Conservation (phyloP, 202 grass and related monocot genomes). For the Elaeis oleifera region DNA sequence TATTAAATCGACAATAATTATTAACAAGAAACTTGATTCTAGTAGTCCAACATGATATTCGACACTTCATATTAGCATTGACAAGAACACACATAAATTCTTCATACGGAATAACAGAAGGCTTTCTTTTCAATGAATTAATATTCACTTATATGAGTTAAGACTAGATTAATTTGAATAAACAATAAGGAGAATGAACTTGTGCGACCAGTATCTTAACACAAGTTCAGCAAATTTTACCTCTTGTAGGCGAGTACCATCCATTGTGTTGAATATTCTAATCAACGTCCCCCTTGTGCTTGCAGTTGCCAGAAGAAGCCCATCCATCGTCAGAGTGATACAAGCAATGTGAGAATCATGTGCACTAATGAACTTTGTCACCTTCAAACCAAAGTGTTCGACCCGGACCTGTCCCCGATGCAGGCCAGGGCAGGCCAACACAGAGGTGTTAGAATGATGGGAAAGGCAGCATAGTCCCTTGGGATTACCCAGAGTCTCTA, state of each 20-base stretch:
- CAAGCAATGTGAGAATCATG: constrained; percentile 91
- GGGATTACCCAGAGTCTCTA: constrained; percentile 17
- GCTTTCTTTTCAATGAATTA: too few relatives aligned
- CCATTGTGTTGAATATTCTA: constrained; percentile 97
- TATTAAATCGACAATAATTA: too few relatives aligned
- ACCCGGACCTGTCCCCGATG: constrained; percentile 61
- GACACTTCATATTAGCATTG: too few relatives aligned
- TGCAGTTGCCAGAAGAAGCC: constrained; percentile 74
- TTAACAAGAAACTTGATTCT: too few relatives aligned
- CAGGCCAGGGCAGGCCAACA: constrained; percentile 76
- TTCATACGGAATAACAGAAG: too few relatives aligned
- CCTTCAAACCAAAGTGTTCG: constrained; percentile 86
- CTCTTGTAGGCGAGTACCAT: constrained; percentile 83
- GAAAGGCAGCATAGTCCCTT: constrained; percentile 45
- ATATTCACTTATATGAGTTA: too few relatives aligned
- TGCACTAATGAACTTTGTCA: constrained; percentile 67
- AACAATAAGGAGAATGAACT: too few relatives aligned
- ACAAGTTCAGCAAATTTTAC: constrained; percentile 23
- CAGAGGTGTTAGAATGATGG: constrained; percentile 68
- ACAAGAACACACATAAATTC: too few relatives aligned
- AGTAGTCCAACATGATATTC: too few relatives aligned
- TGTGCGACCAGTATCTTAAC: not conserved
- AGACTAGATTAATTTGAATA: too few relatives aligned
- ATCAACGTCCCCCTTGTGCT: constrained; percentile 88
- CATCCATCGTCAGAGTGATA: constrained; percentile 85